These are phyloP conservation scores for Potentilla sterilis DNA, from an alignment of 306 rosid species.

Conservation along the genomic window DNA sequence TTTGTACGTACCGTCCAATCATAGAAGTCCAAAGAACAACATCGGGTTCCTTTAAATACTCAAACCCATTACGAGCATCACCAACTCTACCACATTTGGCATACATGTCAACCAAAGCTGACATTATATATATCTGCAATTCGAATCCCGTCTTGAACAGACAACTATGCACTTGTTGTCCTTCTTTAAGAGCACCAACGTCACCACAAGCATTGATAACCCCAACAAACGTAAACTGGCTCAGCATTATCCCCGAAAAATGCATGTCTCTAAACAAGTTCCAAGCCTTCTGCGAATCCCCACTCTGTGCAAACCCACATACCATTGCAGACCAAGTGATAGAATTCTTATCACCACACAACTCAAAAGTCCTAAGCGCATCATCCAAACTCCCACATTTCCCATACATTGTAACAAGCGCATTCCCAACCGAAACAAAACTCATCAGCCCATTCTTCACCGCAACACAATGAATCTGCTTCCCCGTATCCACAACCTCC, in stretches of 20 bases:
- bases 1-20: conserved; percentile 76
- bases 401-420: conserved; percentile 79
- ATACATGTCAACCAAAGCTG: conserved; percentile 89
- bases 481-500: conserved; percentile 47
- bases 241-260: conserved; percentile 49
- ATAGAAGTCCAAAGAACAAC: conserved; percentile 91
- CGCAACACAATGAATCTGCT: conserved; percentile 67
- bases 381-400: conserved; percentile 76
- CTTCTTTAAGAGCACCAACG: conserved; percentile 54
- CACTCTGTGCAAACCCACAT: conserved; percentile 73
- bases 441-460: conserved; percentile 52
- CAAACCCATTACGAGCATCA: conserved; percentile 73
- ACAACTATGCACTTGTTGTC: conserved; percentile 70
- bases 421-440: conserved; percentile 62
- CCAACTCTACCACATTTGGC: conserved; percentile 61
- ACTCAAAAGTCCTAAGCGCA: conserved; percentile 58
- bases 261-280: conserved; percentile 62
- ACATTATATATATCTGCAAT: conserved; percentile 58
- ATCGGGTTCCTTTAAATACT: conserved; percentile 60
- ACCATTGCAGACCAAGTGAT: conserved; percentile 93
- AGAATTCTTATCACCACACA: conserved; percentile 57
- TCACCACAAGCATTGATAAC: conserved; percentile 79
- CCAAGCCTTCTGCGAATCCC: conserved; percentile 61
- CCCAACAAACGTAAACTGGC: conserved; percentile 70
- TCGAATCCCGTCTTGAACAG: conserved; percentile 70